phyloP scores from a whole-genome alignment of 768 basidiomycete genomes.

The Collybia nuda region DNA sequence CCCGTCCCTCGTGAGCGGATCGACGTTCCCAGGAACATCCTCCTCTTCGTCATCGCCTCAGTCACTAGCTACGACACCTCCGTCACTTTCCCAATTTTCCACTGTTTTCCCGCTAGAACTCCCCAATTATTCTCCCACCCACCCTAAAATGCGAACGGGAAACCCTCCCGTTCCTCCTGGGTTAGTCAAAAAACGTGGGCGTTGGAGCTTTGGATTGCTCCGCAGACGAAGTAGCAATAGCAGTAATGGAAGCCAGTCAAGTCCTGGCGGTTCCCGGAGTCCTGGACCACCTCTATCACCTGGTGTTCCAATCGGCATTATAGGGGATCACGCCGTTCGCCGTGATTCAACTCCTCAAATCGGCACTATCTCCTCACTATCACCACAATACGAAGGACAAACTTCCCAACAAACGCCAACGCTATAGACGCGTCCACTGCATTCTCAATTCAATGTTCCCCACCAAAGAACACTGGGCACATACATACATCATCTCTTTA shows the following conservation, averaged over 20 bases:
- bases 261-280: background rate
- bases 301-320: background rate
- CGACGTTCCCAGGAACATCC: slow-evolving; percentile 2
- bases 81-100: slow-evolving; percentile 10
- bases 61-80: slow-evolving; percentile 13
- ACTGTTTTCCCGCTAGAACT: slow-evolving; percentile 5
- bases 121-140: slow-evolving; percentile 13
- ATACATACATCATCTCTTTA: too few relatives aligned
- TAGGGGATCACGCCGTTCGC: too few relatives aligned
- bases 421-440: too few relatives aligned
- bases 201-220: slow-evolving; percentile 18
- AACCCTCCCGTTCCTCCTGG: slow-evolving; percentile 27
- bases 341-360: too few relatives aligned
- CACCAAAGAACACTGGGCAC: too few relatives aligned
- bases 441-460: too few relatives aligned
- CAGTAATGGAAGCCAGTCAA: slow-evolving; percentile 1
- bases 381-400: too few relatives aligned
- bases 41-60: slow-evolving; percentile 5
- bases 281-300: background rate
- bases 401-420: too few relatives aligned
- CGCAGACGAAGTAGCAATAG: slow-evolving; percentile 12
- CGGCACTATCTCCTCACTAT: too few relatives aligned
- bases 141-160: slow-evolving; percentile 21
- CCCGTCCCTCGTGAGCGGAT: slow-evolving; percentile 8
- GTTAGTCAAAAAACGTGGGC: slow-evolving; percentile 23